Conservation (phyloP, 768 basidiomycete species). For the Amanita brunnescens region DNA sequence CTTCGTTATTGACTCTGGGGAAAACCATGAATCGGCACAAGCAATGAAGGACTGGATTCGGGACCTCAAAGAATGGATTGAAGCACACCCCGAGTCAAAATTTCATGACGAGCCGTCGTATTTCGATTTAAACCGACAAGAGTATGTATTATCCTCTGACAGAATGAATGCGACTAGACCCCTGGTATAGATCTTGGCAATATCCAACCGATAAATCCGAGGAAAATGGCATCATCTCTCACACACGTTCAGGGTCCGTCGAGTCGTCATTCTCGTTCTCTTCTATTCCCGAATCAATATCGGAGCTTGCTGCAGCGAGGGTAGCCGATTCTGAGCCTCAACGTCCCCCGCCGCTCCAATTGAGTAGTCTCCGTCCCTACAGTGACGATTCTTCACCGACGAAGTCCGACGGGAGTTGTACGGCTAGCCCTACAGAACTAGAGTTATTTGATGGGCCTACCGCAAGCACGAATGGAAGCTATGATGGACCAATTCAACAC, state of each 20-base stretch:
- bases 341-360: slow-evolving; percentile 40
- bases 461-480: slow-evolving; percentile 17
- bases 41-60: slow-evolving; percentile 66
- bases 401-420: slow-evolving; percentile 43
- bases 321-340: slow-evolving; percentile 20
- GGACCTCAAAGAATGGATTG: slow-evolving; percentile 70
- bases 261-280: slow-evolving; percentile 50
- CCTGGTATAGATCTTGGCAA: slow-evolving; percentile 30
- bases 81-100: slow-evolving; percentile 31
- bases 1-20: slow-evolving; percentile 36
- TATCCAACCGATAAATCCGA: slow-evolving; percentile 28
- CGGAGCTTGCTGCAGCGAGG: slow-evolving; percentile 16
- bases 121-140: slow-evolving; percentile 33
- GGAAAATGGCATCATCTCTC: slow-evolving; percentile 34
- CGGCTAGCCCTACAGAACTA: slow-evolving; percentile 51
- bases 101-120: slow-evolving; percentile 42
- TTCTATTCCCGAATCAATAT: slow-evolving; percentile 33
- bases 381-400: slow-evolving; percentile 36
- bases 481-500: slow-evolving; percentile 24
- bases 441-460: slow-evolving; percentile 31
- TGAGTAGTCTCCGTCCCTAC: slow-evolving; percentile 34
- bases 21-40: slow-evolving; percentile 35
- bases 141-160: slow-evolving; percentile 20
- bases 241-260: slow-evolving; percentile 51
- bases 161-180: neutral